Conservation (phyloP, 208 protist genomes). For the Leishmania arabica region DNA sequence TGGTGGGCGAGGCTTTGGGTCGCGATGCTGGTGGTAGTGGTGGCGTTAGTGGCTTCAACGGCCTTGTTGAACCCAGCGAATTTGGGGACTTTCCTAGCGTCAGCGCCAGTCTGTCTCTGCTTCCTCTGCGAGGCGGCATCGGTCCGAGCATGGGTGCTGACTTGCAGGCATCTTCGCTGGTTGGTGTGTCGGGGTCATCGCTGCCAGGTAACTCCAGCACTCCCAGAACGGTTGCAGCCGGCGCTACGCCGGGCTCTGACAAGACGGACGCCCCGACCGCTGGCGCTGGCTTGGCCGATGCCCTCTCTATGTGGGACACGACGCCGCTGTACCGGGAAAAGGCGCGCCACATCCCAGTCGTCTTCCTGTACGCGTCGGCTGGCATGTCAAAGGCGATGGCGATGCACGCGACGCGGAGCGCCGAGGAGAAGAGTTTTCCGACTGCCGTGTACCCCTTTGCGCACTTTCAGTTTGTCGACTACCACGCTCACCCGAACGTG, state of each 20-base stretch:
- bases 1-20: background rate
- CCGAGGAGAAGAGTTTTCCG: slow-evolving; percentile 42
- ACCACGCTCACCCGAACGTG: slow-evolving; percentile 30
- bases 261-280: background rate
- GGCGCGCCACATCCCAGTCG: slow-evolving; percentile 24
- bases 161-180: background rate
- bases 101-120: background rate
- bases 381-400: slow-evolving; percentile 61
- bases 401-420: slow-evolving; percentile 24
- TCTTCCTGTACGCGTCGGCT: slow-evolving; percentile 51
- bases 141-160: background rate
- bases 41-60: background rate
- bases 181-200: background rate
- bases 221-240: background rate
- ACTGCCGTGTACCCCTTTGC: slow-evolving; percentile 33
- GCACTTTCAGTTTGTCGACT: slow-evolving; percentile 31
- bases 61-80: background rate
- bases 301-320: slow-evolving; percentile 36
- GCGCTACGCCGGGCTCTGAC: background rate
- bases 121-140: background rate
- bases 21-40: background rate
- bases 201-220: background rate
- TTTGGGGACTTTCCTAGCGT: background rate
- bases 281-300: background rate
- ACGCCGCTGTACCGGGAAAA: slow-evolving; percentile 37